Base-by-base conservation (phyloP, 192 early-diverging fungal species). In the Podila verticillata region DNA sequence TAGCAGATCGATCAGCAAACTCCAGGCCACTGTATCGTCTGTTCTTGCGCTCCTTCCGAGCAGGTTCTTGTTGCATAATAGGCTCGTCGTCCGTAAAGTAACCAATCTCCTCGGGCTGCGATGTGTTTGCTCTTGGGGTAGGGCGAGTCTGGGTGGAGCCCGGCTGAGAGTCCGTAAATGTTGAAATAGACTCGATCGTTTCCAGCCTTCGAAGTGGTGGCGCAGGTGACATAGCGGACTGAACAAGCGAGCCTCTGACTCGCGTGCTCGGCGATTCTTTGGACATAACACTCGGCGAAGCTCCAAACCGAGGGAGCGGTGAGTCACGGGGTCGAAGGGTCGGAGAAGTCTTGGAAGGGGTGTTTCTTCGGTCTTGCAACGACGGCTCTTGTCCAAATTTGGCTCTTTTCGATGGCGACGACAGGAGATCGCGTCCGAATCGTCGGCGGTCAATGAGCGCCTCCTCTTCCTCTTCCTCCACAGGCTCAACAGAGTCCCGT, bases 31-130 rank as follows among this genome's bases (percentile, higher is more conserved):
- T 68, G 28, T 64, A 64, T 20, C 77, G 48, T 20, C 57, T 34
- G 4, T 26, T 19, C 24, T 32, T 64, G 19, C 66, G 74, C 35
- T 68, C 61, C 4, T 26, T 47, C 28, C 29, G 70, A 17, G 19
- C 29, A 1, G 31, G 30, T 22, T 13, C 20, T 22, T 32, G 1
- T 24, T 20, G 48, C 61, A 63, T 57, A 10, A 58, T 59, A 30
- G 51, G 61, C n/a, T 60, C 48, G 15, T 80, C 77, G 32, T 80
- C 77, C 1, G 77, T 72, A 54, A 80, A 72, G 19, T 54, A 57
- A 9, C 67, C 77, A 32, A 80, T 72, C 26, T 80, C 77, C 19
- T 80, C 77, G 2, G 31, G 24, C 30, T 66, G 65, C 0, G 66
- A 80, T 1, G 44, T 26, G 7, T 30, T 29, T 7, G 24, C 30